Conservation (phyloP, 305 asterid genomes). For the Fraxinus sp. region DNA sequence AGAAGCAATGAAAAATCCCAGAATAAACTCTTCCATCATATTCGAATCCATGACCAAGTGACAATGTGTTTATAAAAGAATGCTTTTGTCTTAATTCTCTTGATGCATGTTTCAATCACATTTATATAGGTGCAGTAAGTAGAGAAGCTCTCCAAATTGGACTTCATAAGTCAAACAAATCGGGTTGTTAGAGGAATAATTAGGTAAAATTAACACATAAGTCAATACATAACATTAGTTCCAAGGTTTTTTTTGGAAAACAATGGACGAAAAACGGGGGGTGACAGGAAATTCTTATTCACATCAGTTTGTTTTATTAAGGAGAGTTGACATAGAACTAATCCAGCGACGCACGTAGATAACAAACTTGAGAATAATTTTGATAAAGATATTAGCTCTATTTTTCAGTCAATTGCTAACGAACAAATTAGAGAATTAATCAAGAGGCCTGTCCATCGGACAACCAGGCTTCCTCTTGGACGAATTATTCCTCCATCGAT, state of each 20-base stretch:
- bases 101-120: background rate
- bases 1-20: constrained; percentile 35
- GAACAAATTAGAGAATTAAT: constrained; percentile 32
- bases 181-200: constrained; percentile 23
- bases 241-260: constrained; percentile 21
- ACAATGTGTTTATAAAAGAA: background rate
- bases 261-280: constrained; percentile 29
- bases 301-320: constrained; percentile 23
- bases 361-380: constrained; percentile 38
- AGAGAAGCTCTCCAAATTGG: constrained; percentile 32
- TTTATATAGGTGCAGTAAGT: constrained; percentile 12
- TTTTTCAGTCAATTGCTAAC: constrained; percentile 2
- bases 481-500: background rate
- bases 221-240: constrained; percentile 18
- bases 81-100: background rate
- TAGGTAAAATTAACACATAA: constrained; percentile 9
- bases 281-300: constrained; percentile 16
- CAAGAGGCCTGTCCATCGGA: background rate
- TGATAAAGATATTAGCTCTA: constrained; percentile 16
- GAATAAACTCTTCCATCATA: constrained; percentile 32
- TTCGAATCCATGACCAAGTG: constrained; percentile 24
- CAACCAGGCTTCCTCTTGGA: background rate
- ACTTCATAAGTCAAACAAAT: constrained; percentile 26
- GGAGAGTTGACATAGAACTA: constrained; percentile 28
- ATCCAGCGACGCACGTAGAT: constrained; percentile 15